These are phyloP conservation scores for Fusarium sp. DNA, from an alignment of 2,329 filamentous ascomycete species.

Conservation along the genomic window DNA sequence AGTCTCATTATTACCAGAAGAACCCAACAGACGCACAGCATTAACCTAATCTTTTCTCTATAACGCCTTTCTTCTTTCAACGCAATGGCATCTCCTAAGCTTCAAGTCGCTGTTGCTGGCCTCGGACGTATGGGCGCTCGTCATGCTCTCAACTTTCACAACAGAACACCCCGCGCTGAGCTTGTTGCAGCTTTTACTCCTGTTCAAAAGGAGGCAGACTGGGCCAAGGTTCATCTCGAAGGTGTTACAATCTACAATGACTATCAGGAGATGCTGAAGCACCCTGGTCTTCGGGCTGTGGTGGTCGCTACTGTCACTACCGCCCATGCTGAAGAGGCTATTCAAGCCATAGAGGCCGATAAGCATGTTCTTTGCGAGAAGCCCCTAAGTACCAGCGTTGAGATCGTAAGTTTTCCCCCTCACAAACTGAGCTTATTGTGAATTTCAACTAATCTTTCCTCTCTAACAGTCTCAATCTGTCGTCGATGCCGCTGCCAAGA, in stretches of 20 bases:
- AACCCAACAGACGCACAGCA: neutral
- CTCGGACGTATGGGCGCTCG: constrained; percentile 46
- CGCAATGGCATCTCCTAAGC: constrained; percentile 41
- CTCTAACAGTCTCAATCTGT: constrained; percentile 66
- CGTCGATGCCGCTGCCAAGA: constrained; percentile 65
- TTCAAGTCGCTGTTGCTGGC: constrained; percentile 42
- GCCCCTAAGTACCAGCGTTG: constrained; percentile 52
- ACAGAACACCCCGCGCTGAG: constrained; percentile 41
- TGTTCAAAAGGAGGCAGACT: constrained; percentile 41
- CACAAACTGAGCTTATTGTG: neutral
- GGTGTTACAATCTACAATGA: constrained; percentile 41
- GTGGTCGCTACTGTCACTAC: constrained; percentile 45
- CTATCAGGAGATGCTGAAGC: constrained; percentile 46
- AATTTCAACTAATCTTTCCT: neutral
- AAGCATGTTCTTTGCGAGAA: constrained; percentile 47
- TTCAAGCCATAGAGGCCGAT: constrained; percentile 44
- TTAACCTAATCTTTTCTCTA: neutral
- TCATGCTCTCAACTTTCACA: constrained; percentile 45
- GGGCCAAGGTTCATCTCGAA: constrained; percentile 40
- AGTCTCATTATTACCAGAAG: neutral
- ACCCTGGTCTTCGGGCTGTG: constrained; percentile 44
- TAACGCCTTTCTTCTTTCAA: neutral
- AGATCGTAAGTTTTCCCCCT: constrained; percentile 59
- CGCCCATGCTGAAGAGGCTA: constrained; percentile 43
- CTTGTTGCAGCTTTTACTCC: constrained; percentile 45